phyloP scores from a whole-genome alignment of 2,329 filamentous ascomycete species.

The Colletotrichum neosansevieriae region DNA sequence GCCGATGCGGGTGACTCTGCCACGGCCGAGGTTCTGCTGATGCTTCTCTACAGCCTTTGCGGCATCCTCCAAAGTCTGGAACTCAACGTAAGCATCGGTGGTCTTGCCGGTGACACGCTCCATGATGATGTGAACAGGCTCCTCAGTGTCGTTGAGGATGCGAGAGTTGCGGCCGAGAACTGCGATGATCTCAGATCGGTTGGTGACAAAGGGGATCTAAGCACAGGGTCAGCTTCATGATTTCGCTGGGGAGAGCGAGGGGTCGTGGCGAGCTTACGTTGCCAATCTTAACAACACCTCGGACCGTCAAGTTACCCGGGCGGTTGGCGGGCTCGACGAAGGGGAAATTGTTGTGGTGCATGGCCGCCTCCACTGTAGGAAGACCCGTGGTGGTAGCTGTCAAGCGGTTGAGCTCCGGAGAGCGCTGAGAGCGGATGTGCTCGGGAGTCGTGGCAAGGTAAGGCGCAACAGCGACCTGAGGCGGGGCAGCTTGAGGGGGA shows the following conservation, averaged over 20 bases:
- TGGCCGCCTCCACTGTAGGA: conserved; percentile 51
- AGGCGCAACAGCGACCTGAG: background rate
- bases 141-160: conserved; percentile 65
- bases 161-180: conserved; percentile 70
- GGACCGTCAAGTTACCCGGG: conserved; percentile 32
- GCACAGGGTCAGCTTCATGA: conserved; percentile 7
- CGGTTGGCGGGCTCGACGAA: conserved; percentile 56
- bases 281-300: conserved; percentile 62
- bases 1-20: conserved; percentile 64
- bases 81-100: conserved; percentile 71
- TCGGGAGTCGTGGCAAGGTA: conserved; percentile 31
- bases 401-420: conserved; percentile 53
- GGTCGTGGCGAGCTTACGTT: conserved; percentile 56
- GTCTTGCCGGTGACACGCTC: conserved; percentile 73
- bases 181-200: conserved; percentile 66
- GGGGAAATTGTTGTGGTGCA: conserved; percentile 57
- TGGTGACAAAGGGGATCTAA: conserved; percentile 69
- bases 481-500: background rate
- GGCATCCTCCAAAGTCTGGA: conserved; percentile 65
- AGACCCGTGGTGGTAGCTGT: conserved; percentile 49
- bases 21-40: conserved; percentile 51
- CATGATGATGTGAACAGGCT: conserved; percentile 74
- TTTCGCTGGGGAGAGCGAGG: background rate
- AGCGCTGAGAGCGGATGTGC: conserved; percentile 48
- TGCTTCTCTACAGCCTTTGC: conserved; percentile 64